phyloP scores from a whole-genome alignment of 768 basidiomycete genomes.

The Tephrocybe sp. region DNA sequence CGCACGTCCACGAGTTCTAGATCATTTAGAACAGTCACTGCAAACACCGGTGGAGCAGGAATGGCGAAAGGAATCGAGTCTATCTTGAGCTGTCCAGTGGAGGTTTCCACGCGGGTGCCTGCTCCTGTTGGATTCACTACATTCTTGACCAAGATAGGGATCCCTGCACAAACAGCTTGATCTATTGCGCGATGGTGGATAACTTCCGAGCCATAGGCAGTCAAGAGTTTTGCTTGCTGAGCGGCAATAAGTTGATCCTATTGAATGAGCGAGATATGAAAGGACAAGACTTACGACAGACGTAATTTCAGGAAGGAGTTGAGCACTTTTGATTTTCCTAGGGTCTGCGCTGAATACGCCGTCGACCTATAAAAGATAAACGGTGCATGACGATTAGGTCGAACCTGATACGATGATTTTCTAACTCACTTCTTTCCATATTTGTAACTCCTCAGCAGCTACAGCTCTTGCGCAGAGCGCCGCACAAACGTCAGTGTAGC shows the following conservation, averaged over 20 bases:
- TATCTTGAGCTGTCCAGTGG: not conserved
- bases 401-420: too few species aligned
- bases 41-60: too few species aligned
- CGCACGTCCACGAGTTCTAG: too few species aligned
- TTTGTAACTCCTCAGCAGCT: constrained; percentile 6
- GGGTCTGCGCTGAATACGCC: constrained; percentile 12
- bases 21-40: too few species aligned
- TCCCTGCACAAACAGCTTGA: constrained; percentile 1
- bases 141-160: constrained; percentile 10
- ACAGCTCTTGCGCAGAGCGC: constrained; percentile 11
- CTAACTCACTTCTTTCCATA: constrained; percentile 11
- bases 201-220: constrained; percentile 11
- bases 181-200: constrained; percentile 11
- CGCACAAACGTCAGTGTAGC: constrained; percentile 12
- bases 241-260: too few species aligned
- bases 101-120: not conserved
- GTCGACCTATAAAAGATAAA: constrained; percentile 1
- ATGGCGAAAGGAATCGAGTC: too few species aligned
- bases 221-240: constrained; percentile 11
- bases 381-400: too few species aligned
- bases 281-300: not conserved
- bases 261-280: too few species aligned
- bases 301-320: constrained; percentile 5
- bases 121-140: constrained; percentile 8
- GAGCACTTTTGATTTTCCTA: constrained; percentile 5